Evolutionary conservation across 768 basidiomycete species (phyloP).

Genomic region (Phanerochaete carnosa): DNA sequence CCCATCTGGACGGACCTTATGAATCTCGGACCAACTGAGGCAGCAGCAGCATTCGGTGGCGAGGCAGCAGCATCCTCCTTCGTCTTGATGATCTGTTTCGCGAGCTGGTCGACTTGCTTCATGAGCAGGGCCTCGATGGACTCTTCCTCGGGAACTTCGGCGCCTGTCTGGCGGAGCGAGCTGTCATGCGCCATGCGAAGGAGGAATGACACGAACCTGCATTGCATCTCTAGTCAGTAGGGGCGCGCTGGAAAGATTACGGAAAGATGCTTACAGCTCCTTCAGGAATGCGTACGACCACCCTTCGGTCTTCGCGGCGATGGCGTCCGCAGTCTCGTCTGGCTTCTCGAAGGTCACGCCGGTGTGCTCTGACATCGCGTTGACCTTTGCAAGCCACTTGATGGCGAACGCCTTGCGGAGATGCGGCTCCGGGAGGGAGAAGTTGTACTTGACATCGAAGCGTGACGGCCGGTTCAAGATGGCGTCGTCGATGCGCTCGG

Average conservation of each 20-base stretch:
- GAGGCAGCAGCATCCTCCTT: not conserved
- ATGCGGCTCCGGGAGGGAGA: conserved; percentile 28
- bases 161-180: not conserved
- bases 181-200: conserved; percentile 30
- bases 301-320: conserved; percentile 36
- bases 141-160: not conserved
- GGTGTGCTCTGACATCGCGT: conserved; percentile 18
- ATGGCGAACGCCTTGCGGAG: conserved; percentile 33
- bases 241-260: conserved; percentile 10
- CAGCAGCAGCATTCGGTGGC: too few species aligned
- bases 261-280: conserved; percentile 26
- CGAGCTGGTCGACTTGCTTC: conserved; percentile 14
- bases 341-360: conserved; percentile 28
- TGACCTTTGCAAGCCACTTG: conserved; percentile 38
- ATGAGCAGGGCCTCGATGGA: conserved; percentile 4
- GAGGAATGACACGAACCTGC: conserved; percentile 30
- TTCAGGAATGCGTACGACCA: conserved; percentile 46
- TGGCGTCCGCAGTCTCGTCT: conserved; percentile 24
- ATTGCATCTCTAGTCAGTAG: conserved; percentile 12
- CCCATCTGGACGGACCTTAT: too few species aligned
- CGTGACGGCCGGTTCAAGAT: conserved; percentile 39
- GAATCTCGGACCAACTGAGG: too few species aligned
- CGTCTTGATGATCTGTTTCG: conserved; percentile 11
- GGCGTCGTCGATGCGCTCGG: conserved; percentile 40
- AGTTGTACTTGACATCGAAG: conserved; percentile 44